These are phyloP conservation scores for Paraphoma chrysanthemicola DNA, from an alignment of 2,329 filamentous ascomycete genomes.

Conservation along the genomic window DNA sequence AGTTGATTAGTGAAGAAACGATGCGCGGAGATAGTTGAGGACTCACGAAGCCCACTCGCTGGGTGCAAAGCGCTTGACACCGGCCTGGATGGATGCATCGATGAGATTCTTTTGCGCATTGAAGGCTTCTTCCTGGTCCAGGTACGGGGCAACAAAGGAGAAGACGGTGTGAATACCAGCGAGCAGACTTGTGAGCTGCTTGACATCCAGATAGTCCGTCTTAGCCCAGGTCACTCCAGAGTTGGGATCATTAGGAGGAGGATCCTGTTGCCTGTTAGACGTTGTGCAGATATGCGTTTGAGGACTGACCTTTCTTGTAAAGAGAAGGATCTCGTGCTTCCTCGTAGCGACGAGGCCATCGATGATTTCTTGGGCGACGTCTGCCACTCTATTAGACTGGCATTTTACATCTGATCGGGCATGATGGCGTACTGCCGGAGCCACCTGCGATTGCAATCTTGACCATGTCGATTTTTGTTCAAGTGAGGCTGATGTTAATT, in stretches of 20 bases:
- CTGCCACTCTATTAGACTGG: constrained; percentile 37
- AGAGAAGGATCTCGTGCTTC: constrained; percentile 59
- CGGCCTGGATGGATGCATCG: constrained; percentile 27
- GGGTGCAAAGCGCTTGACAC: constrained; percentile 32
- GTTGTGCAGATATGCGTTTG: neutral
- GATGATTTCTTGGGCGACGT: constrained; percentile 59
- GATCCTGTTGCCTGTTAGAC: neutral
- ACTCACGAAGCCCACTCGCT: constrained; percentile 34
- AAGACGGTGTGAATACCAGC: constrained; percentile 59
- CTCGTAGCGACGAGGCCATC: constrained; percentile 55
- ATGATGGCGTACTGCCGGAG: constrained; percentile 7
- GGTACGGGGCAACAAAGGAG: constrained; percentile 56
- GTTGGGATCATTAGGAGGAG: neutral
- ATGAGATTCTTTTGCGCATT: constrained; percentile 25
- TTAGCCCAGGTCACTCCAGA: neutral
- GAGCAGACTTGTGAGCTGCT: constrained; percentile 36
- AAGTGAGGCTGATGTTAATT: too few relatives aligned
- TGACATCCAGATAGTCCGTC: constrained; percentile 8
- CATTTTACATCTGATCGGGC: neutral
- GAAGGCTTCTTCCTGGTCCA: constrained; percentile 12
- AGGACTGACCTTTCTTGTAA: constrained; percentile 47
- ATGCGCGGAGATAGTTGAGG: neutral
- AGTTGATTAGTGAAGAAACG: constrained; percentile 3
- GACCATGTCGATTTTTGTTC: constrained; percentile 10
- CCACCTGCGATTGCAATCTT: constrained; percentile 21